Conservation (phyloP, 139 green algal species). For the Chlamydomonas incerta region DNA sequence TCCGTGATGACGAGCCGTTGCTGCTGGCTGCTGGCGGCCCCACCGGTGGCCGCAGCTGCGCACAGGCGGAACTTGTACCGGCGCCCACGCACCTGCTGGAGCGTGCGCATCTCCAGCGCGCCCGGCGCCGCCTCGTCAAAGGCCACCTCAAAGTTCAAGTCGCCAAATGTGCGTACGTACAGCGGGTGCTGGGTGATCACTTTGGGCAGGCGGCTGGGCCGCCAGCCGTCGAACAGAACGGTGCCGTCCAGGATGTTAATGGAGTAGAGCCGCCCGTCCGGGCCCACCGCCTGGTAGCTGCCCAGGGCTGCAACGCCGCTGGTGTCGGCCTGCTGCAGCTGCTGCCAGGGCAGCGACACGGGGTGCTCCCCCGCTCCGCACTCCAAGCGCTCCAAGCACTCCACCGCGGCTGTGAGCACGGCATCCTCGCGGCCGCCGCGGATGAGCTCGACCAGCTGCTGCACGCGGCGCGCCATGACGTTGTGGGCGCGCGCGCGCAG, state of each 20-base stretch:
- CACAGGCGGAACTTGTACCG: conserved; percentile 27
- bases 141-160: conserved; percentile 63
- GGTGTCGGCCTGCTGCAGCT: not conserved
- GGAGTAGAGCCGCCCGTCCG: conserved; percentile 50
- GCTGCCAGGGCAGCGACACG: not conserved
- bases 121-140: not conserved
- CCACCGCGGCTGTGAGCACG: conserved; percentile 4
- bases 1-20: conserved; percentile 39
- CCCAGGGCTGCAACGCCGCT: not conserved
- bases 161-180: conserved; percentile 65
- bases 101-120: conserved; percentile 42
- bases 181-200: conserved; percentile 60
- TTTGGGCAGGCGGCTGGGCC: conserved; percentile 51
- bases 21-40: no score
- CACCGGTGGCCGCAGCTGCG: not conserved
- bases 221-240: conserved; percentile 53
- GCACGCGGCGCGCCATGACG: conserved; percentile 14
- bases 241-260: conserved; percentile 65
- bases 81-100: conserved; percentile 14
- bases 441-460: conserved; percentile 3
- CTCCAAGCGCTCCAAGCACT: not conserved
- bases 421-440: not conserved
- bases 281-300: conserved; percentile 51
- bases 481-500: conserved; percentile 44
- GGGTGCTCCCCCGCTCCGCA: not conserved